Percentiles rank a stretch among this genome's conserved stretches.
These are phyloP conservation scores for Beta lomatogona DNA, from an alignment of 179 eudicot genomes.

Conservation along the genomic window DNA sequence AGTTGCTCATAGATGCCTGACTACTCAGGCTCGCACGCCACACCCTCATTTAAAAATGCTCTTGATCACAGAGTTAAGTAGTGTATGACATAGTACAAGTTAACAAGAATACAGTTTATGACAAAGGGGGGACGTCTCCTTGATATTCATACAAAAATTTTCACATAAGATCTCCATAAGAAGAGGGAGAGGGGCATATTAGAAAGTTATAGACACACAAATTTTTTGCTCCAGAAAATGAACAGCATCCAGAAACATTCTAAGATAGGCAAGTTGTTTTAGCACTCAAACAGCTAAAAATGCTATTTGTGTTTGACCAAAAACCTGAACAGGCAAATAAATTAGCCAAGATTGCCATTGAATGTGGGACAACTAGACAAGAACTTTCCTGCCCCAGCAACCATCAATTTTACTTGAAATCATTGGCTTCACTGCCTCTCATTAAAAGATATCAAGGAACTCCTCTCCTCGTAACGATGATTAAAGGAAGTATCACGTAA, in stretches of 20 bases:
- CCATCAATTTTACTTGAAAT: background rate
- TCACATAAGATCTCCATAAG: no score
- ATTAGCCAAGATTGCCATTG: background rate
- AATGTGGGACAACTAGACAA: background rate
- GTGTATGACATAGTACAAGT: no score
- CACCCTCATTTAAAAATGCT: background rate
- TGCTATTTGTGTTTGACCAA: background rate
- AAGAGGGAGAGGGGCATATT: no score
- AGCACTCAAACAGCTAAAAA: background rate
- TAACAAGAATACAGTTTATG: no score
- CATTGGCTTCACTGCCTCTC: background rate
- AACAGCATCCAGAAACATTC: background rate
- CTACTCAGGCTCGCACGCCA: background rate
- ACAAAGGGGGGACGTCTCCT: no score
- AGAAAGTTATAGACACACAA: background rate
- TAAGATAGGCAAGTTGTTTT: background rate
- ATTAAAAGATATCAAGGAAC: background rate
- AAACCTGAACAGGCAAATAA: background rate
- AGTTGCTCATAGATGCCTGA: background rate
- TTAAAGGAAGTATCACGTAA: background rate
- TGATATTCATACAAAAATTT: no score
- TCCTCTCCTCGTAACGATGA: background rate
- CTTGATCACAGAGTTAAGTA: background rate
- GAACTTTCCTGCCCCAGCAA: background rate
- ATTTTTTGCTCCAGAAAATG: background rate